Percentiles rank a stretch among this genome's conserved stretches.
These are phyloP conservation scores for Polychaeton citri DNA, from an alignment of 2,329 filamentous ascomycete species.

Conservation along the genomic window DNA sequence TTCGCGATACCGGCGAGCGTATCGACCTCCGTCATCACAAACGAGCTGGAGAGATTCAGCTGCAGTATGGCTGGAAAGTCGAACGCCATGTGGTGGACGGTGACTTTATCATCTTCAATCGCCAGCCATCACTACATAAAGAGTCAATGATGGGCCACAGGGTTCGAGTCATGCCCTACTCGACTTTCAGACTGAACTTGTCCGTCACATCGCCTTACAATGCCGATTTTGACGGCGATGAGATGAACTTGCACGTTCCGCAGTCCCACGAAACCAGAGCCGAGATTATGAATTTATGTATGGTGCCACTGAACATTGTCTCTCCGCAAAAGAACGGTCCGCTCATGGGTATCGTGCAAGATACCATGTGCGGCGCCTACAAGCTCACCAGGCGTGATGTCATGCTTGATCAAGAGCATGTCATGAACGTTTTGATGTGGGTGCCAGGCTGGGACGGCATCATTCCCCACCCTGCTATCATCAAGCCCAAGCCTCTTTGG, in stretches of 20 bases:
- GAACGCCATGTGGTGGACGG: constrained; percentile 93
- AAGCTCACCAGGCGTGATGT: constrained; percentile 90
- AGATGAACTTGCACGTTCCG: constrained; percentile 99
- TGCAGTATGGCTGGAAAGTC: constrained; percentile 97
- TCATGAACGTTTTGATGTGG: constrained; percentile 97
- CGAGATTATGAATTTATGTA: constrained; percentile 84
- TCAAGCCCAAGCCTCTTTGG: constrained; percentile 87
- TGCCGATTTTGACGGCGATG: constrained; percentile 98
- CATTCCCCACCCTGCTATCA: constrained; percentile 82
- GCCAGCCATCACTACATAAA: constrained; percentile 97
- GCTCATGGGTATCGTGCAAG: constrained; percentile 98
- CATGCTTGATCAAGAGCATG: constrained; percentile 76
- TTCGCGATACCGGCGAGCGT: constrained; percentile 81
- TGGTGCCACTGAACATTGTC: constrained; percentile 97
- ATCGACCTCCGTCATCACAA: constrained; percentile 93
- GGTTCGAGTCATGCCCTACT: constrained; percentile 96
- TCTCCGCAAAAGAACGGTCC: constrained; percentile 94
- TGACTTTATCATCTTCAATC: constrained; percentile 98
- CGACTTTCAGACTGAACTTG: constrained; percentile 92
- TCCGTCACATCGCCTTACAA: constrained; percentile 99
- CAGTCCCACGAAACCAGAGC: constrained; percentile 94
- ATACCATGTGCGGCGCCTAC: constrained; percentile 91
- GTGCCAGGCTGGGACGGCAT: constrained; percentile 95
- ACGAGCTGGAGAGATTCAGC: constrained; percentile 67
- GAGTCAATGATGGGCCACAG: constrained; percentile 99